Evolutionary conservation across 176 grass and related monocot species (phyloP).

Genomic region (Coix lacrymajobi): DNA sequence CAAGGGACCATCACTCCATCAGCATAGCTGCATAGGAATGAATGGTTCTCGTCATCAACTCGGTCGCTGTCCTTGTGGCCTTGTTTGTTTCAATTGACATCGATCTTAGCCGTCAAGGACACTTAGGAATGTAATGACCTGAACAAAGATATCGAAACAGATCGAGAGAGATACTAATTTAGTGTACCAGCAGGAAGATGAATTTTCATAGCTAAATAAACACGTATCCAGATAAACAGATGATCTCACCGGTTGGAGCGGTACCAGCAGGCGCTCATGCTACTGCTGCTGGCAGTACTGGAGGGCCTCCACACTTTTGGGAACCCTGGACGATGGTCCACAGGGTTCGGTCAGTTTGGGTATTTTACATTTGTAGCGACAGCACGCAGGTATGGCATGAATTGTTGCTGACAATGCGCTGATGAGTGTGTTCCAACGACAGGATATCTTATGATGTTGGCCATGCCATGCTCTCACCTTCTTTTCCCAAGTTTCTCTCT

Average conservation of each 20-base stretch:
- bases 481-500: background rate
- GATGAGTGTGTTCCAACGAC: slow-evolving; percentile 4
- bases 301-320: slow-evolving; percentile 10
- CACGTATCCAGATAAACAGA: background rate
- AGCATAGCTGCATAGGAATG: background rate
- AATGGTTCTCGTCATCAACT: background rate
- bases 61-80: background rate
- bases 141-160: too few species aligned
- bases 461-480: slow-evolving; percentile 20
- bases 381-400: slow-evolving; percentile 17
- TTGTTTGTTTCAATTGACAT: background rate
- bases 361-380: background rate
- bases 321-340: background rate
- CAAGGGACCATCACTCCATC: too few species aligned
- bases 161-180: too few species aligned
- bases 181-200: background rate
- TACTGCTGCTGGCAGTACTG: background rate
- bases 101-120: slow-evolving; percentile 2
- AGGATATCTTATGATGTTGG: background rate
- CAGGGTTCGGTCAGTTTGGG: background rate
- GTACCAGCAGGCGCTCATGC: background rate
- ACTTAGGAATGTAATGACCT: too few species aligned
- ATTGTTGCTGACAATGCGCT: slow-evolving; percentile 16
- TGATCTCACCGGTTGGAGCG: background rate
- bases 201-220: background rate